Evolutionary conservation across 768 basidiomycete species (phyloP).

Genomic region (Chalciporus pseudorubinellus): DNA sequence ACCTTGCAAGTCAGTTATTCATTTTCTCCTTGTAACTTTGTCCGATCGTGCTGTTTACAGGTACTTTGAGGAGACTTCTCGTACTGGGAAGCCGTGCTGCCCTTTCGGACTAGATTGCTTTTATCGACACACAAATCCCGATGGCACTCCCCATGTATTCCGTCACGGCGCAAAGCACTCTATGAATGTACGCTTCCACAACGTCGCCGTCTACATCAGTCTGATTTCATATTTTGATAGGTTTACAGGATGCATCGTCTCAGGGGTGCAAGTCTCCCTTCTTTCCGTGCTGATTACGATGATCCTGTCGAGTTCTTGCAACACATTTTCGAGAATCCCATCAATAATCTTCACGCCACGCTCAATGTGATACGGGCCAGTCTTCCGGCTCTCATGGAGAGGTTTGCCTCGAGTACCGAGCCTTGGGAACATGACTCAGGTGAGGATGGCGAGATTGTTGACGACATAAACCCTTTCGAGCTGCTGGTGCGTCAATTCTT

Average conservation of each 20-base stretch:
- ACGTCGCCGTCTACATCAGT: slow-evolving; percentile 23
- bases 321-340: slow-evolving; percentile 46
- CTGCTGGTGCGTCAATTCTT: slow-evolving; percentile 21
- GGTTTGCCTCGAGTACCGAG: slow-evolving; percentile 13
- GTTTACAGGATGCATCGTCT: slow-evolving; percentile 23
- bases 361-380: slow-evolving; percentile 34
- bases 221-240: slow-evolving; percentile 13
- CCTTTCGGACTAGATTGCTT: slow-evolving; percentile 83
- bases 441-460: slow-evolving; percentile 28
- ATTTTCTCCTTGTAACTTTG: not conserved
- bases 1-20: slow-evolving; percentile 57
- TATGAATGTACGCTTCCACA: slow-evolving; percentile 48
- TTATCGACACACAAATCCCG: slow-evolving; percentile 66
- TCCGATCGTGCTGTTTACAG: slow-evolving; percentile 32
- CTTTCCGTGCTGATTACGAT: slow-evolving; percentile 30
- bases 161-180: slow-evolving; percentile 50
- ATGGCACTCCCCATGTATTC: slow-evolving; percentile 62
- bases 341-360: slow-evolving; percentile 44
- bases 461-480: slow-evolving; percentile 17
- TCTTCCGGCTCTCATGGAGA: slow-evolving; percentile 31
- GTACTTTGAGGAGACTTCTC: slow-evolving; percentile 58
- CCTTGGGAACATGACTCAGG: slow-evolving; percentile 31
- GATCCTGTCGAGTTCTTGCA: slow-evolving; percentile 44
- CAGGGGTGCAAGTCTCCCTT: slow-evolving; percentile 20
- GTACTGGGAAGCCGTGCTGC: slow-evolving; percentile 51